These are phyloP conservation scores for Leishmania braziliensis DNA, from an alignment of 208 protist species.

Conservation along the genomic window DNA sequence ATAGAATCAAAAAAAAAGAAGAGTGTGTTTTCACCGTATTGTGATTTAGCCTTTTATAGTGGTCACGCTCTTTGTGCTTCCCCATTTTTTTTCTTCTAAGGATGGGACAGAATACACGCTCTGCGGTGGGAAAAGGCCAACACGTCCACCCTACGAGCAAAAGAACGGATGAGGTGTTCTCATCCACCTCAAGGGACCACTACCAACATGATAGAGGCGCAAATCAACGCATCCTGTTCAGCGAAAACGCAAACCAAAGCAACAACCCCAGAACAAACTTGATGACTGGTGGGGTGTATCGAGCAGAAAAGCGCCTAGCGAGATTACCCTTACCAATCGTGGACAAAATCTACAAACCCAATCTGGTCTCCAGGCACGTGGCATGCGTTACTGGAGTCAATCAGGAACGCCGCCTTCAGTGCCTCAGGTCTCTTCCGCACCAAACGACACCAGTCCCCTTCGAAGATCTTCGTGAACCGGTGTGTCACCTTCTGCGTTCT, in stretches of 20 bases:
- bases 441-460: conserved; percentile 20
- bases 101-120: neutral
- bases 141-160: neutral
- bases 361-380: conserved; percentile 70
- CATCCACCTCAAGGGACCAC: neutral
- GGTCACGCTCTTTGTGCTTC: too few species aligned
- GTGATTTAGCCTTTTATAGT: too few species aligned
- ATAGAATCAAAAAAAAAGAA: neutral
- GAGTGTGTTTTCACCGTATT: too few species aligned
- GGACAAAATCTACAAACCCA: conserved; percentile 39
- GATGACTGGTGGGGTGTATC: neutral
- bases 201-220: neutral
- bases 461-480: conserved; percentile 60
- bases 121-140: neutral
- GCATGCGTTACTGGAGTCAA: conserved; percentile 68
- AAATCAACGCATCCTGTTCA: neutral
- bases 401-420: conserved; percentile 58
- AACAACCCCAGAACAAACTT: neutral
- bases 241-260: neutral
- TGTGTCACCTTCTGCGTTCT: conserved; percentile 50
- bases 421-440: conserved; percentile 54
- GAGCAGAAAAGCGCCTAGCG: neutral
- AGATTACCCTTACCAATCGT: conserved; percentile 19
- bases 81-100: neutral
- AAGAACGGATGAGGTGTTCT: neutral